These are phyloP conservation scores for Allomyces javanicus DNA, from an alignment of 192 early-diverging fungal genomes.

Conservation along the genomic window DNA sequence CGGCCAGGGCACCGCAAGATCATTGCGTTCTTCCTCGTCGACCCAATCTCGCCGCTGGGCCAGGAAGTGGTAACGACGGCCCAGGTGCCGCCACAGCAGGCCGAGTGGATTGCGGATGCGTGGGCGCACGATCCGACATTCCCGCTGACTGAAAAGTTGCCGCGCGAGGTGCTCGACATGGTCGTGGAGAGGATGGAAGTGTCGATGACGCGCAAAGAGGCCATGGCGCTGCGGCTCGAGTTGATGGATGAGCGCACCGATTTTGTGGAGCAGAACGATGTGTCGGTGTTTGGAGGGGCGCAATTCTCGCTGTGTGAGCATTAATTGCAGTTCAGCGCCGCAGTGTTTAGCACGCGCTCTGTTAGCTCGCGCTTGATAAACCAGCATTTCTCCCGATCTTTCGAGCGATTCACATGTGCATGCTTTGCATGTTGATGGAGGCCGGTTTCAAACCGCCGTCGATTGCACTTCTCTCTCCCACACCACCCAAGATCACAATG, in stretches of 20 bases:
- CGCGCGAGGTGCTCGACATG: not conserved
- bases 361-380: too few species aligned
- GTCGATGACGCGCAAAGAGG: not conserved
- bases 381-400: too few species aligned
- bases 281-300: not conserved
- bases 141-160: not conserved
- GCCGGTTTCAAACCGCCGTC: too few species aligned
- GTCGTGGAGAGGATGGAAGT: not conserved
- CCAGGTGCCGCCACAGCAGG: constrained; percentile 10
- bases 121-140: not conserved
- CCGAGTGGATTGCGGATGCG: not conserved
- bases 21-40: constrained; percentile 12
- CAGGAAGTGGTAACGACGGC: constrained; percentile 5
- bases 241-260: not conserved
- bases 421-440: too few species aligned
- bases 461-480: too few species aligned
- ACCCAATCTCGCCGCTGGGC: constrained; percentile 3
- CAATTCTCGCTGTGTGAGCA: too few species aligned
- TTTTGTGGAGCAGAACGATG: not conserved
- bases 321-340: too few species aligned
- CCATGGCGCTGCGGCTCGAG: not conserved
- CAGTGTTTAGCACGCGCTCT: too few species aligned
- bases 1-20: constrained; percentile 10
- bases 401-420: too few species aligned
- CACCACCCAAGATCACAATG: too few species aligned